Base-by-base conservation (phyloP, 495 filamentous ascomycete genomes). In the Aspergillus steynii region DNA sequence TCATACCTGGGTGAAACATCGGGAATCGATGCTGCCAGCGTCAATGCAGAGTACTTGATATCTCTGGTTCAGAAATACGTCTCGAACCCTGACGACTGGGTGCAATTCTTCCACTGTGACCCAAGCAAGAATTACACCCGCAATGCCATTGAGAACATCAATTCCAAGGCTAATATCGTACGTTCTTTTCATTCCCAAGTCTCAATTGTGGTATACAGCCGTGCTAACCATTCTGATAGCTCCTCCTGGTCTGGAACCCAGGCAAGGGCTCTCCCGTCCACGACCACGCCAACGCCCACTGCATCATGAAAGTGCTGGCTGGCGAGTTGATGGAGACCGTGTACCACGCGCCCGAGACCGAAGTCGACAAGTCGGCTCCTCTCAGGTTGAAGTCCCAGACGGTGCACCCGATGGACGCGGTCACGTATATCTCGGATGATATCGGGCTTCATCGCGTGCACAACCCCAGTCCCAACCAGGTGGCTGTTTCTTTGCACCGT, bases 181-280 rank as follows among this genome's bases (percentile, higher is more conserved):
- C 25, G 65, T 60, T 65, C 20, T 20, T 27, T 58, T 56, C 59
- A 7, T 6, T 3, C 32, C 14, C 7, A 27, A 27, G 14, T 26
- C 45, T 37, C 20, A 20, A 20, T 20, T 20, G 20, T 20, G 20
- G 20, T 48, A 6, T 25, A 1, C 5, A 31, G 12, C 31, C 1
- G 12, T 4, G 37, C 32, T 6, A 42, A 60, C 68, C 50, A 66
- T 42, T 9, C 10, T 29, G 10, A 26, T 37, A 93, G 84, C 83
- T 97, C 56, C 82, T 97, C 27, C 82, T 97, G 14, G 93, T 96
- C 25, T 97, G 93, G 93, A 88, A 86, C 7, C 93, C 93, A 10
- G 87, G 89, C 37, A 91, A 91, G 71, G 85, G 85, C 28, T 91
- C 86, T 54, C 88, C 86, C 0, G 87, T 96, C 60, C 93, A 97